Evolutionary conservation across 1,284 basidiomycete species (phyloP).

Genomic region (Tylopilus sp.): DNA sequence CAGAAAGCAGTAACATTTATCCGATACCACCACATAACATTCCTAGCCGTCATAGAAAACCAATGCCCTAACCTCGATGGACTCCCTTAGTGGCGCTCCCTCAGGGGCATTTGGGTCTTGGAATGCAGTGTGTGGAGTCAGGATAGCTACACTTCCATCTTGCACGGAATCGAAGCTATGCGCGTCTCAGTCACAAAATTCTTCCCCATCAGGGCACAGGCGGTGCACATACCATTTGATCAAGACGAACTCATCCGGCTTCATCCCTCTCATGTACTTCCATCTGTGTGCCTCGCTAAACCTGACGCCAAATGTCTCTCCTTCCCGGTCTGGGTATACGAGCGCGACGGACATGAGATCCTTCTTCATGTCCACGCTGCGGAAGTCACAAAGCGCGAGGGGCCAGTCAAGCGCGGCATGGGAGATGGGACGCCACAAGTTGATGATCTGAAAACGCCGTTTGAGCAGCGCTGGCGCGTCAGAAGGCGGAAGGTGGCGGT

Average conservation of each 20-base stretch:
- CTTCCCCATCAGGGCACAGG: not conserved
- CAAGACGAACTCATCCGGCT: slow-evolving; percentile 44
- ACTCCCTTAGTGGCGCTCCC: slow-evolving; percentile 35
- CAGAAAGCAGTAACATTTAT: too few species aligned
- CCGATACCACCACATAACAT: too few species aligned
- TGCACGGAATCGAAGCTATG: slow-evolving; percentile 15
- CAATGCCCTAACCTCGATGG: slow-evolving; percentile 38
- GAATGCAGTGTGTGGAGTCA: slow-evolving; percentile 46
- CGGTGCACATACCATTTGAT: slow-evolving; percentile 44
- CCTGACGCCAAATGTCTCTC: slow-evolving; percentile 23
- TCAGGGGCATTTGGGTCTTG: slow-evolving; percentile 35
- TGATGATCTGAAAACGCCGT: slow-evolving; percentile 51
- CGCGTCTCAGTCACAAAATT: not conserved
- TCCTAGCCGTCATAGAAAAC: slow-evolving; percentile 35
- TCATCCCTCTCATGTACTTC: slow-evolving; percentile 34
- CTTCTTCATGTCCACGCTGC: slow-evolving; percentile 38
- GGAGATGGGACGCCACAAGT: slow-evolving; percentile 53
- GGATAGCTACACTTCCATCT: slow-evolving; percentile 39
- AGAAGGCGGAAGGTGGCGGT: slow-evolving; percentile 47
- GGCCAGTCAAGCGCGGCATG: slow-evolving; percentile 46
- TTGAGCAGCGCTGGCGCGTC: slow-evolving; percentile 40
- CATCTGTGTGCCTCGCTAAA: slow-evolving; percentile 25
- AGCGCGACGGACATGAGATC: slow-evolving; percentile 37
- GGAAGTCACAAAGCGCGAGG: slow-evolving; percentile 48
- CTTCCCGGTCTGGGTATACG: slow-evolving; percentile 21